Evolutionary conservation across 1,284 basidiomycete species (phyloP), one percentile per base, ranked within the genome.

Genomic region (Gymnopus androsaceus): DNA sequence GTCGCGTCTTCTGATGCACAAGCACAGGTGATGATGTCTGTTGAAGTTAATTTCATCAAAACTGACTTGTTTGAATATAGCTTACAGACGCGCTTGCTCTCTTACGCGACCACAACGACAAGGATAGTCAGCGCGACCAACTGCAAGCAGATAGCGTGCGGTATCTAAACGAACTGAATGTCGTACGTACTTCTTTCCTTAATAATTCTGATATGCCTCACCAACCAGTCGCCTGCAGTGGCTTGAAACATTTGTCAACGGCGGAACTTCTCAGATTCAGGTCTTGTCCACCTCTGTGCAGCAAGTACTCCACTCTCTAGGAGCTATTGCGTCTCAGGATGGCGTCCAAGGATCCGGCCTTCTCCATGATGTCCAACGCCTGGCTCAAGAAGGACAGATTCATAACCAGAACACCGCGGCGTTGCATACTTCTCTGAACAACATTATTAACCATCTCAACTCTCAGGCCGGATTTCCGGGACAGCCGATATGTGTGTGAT

Each of bases 211-310:
- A 46, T 30, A 8, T 27, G 33, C 27, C 37, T 14, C 19, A 21
- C 51, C 12, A n/a, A 51, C 21, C 11, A 33, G 28, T 46, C 23
- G 2, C 15, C 23, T 50, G n/a, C n/a, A 90, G 88, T 94, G 92
- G 92, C 78, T 94, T 28, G 90, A 92, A 62, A 75, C 84, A 3
- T 92, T 93, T 66, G 88, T 92, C 37, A 82, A 83, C 44, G 85
- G 86, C 52, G 85, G 87, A 7, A 85, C 86, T 0, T 78, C 78
- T 15, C 87, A 92, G 59, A 84, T 91, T 27, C 82, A 87, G 63
- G 72, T 72, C 27, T 77, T 92, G 33, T 80, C 83, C 7, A 73
- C 73, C 19, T 80, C 81, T 42, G 73, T 93, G 1, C 81, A 88
- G 40, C 76, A 80, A 23, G 73, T 93, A 19, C 82, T 81, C 60